These are phyloP conservation scores for Pythium guiyangense DNA, from an alignment of 352 stramenopile species.

Conservation along the genomic window DNA sequence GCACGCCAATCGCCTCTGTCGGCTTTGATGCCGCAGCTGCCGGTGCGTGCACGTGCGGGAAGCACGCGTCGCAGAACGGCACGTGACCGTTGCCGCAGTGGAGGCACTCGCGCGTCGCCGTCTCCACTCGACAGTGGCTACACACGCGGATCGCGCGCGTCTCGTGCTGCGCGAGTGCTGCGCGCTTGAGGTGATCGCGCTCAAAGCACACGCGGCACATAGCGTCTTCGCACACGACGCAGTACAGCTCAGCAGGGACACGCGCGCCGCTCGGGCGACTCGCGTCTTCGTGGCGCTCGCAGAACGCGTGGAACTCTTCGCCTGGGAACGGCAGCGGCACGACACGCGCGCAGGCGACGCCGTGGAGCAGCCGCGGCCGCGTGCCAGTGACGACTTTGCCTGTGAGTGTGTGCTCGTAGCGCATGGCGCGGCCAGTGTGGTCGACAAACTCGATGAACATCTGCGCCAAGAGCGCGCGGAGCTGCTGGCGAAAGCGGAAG, in stretches of 20 bases:
- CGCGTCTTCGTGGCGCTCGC: slow-evolving; percentile 54
- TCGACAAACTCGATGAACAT: slow-evolving; percentile 69
- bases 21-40: no score
- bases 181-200: slow-evolving; percentile 49
- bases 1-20: background rate
- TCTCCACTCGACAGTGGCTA: slow-evolving; percentile 45
- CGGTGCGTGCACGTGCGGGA: slow-evolving; percentile 50
- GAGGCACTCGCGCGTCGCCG: slow-evolving; percentile 57
- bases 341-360: slow-evolving; percentile 37
- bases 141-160: slow-evolving; percentile 34
- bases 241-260: slow-evolving; percentile 50
- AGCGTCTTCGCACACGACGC: slow-evolving; percentile 61
- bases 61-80: slow-evolving; percentile 66
- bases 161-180: slow-evolving; percentile 42
- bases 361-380: slow-evolving; percentile 40
- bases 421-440: slow-evolving; percentile 30
- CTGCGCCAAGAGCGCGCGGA: slow-evolving; percentile 35
- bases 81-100: slow-evolving; percentile 62
- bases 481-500: slow-evolving; percentile 38
- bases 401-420: slow-evolving; percentile 38
- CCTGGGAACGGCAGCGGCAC: slow-evolving; percentile 62
- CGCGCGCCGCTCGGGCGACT: slow-evolving; percentile 13
- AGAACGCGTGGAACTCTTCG: slow-evolving; percentile 65
- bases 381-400: slow-evolving; percentile 20
- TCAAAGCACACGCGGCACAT: slow-evolving; percentile 64